Conservation (phyloP, 2,329 filamentous ascomycete species). For the Curvularia sp. region DNA sequence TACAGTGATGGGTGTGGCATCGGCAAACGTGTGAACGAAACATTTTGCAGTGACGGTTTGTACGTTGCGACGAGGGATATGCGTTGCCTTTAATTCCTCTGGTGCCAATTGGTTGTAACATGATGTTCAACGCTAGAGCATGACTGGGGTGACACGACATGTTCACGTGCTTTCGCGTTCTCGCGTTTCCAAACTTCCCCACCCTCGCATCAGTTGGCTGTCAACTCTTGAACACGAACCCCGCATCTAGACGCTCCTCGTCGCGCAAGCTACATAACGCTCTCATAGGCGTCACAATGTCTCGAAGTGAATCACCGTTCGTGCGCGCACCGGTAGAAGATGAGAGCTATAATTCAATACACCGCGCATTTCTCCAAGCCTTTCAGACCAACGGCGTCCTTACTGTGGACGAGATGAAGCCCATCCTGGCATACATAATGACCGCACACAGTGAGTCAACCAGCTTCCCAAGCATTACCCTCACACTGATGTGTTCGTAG, state of each 20-base stretch:
- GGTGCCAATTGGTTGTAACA: background rate
- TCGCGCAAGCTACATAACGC: background rate
- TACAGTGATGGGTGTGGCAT: background rate
- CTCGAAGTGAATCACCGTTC: constrained; percentile 24
- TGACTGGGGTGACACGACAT: background rate
- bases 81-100: background rate
- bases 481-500: constrained; percentile 22
- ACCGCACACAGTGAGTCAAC: constrained; percentile 61
- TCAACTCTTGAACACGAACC: background rate
- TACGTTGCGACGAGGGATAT: background rate
- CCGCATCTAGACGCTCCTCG: background rate
- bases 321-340: constrained; percentile 23
- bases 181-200: constrained; percentile 24
- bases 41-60: background rate
- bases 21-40: background rate
- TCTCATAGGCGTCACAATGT: constrained; percentile 13
- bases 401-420: constrained; percentile 75
- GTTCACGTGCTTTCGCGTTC: constrained; percentile 31
- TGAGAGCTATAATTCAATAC: constrained; percentile 59
- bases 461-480: background rate
- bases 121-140: background rate
- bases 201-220: constrained; percentile 2
- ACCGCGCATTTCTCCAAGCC: constrained; percentile 90
- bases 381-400: constrained; percentile 80
- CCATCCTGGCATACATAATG: constrained; percentile 77